Evolutionary conservation across 805 yeast genomes (phyloP), one percentile per base, ranked within the genome.

Genomic region (Wickerhamiella azymoides): DNA sequence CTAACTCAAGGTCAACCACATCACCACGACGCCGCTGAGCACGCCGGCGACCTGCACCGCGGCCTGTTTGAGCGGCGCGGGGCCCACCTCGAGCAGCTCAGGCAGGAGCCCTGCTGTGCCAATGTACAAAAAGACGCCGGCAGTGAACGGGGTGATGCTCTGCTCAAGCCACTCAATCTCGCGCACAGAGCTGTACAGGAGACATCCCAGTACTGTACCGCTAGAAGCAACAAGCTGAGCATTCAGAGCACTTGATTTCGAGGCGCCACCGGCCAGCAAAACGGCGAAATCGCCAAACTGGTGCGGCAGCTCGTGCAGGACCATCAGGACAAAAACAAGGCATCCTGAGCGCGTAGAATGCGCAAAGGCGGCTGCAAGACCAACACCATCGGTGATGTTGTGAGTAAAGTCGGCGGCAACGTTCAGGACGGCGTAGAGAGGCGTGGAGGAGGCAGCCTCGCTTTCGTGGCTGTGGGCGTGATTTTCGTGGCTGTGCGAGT

Each of bases 231-330:
- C 54, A 45, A 79, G 68, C 61, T 81, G 88, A 0, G 83, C 76
- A 45, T 68, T 69, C 70, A 79, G 68, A 2, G 84, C 85, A 50
- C 76, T 76, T 60, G 74, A 62, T 60, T 76, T 76, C 17, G 82
- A 67, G 52, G 77, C 73, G 0, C 89, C 89, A 18, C 79, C 79
- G 54, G 77, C 76, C 50, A 79, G 71, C 49, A 82, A 64, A 21
- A 82, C 64, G 0, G 86, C 88, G 62, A 78, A 82, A 57, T 82
- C 92, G 40, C 89, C 88, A 50, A 82, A 72, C 57, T 80, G 85
- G 58, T 82, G 92, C 5, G 92, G 92, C 41, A 81, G 73, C 58
- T 82, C 92, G 58, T 82, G 92, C 61, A 79, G 72, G 50, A 80
- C 70, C 25, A 81, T 79, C 1, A 88, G 84, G 32, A 80, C 62